Evolutionary conservation across 78 protist species (phyloP).

Genomic region (slime mould (Dictyostelium discoideum)): DNA sequence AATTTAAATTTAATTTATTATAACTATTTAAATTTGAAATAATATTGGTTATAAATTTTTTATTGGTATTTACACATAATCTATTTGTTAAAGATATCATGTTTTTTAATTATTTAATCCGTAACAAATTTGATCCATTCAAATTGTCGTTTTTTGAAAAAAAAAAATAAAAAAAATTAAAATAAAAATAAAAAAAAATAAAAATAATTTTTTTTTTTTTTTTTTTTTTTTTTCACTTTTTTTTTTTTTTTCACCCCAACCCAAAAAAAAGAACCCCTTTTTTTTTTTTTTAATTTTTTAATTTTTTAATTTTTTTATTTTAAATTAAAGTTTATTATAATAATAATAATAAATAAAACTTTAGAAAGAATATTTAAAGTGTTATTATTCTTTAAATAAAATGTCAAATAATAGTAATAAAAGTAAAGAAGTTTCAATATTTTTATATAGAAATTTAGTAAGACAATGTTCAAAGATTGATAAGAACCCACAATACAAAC

Average conservation of each 20-base stretch:
- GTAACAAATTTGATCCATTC: background rate
- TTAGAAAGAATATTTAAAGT: background rate
- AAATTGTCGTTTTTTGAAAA: background rate
- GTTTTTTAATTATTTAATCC: background rate
- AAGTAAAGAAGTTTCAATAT: constrained; percentile 17
- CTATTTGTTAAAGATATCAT: background rate
- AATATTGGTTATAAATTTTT: background rate
- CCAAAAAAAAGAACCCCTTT: too few relatives aligned
- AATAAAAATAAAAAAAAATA: background rate
- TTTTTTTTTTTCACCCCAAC: background rate
- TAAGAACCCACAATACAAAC: constrained; percentile 37
- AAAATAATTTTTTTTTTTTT: background rate
- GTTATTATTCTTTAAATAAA: background rate
- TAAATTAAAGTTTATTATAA: background rate
- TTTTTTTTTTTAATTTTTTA: background rate
- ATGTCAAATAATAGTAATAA: background rate
- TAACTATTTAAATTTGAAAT: background rate
- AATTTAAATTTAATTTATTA: background rate
- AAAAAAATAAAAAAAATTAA: background rate
- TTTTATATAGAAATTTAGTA: constrained; percentile 28
- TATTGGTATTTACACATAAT: background rate
- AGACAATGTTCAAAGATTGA: constrained; percentile 29
- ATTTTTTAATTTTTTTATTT: background rate
- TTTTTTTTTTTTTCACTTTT: background rate
- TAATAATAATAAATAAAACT: background rate